Base-by-base conservation (phyloP, 495 filamentous ascomycete genomes). In the Emericellopsis terricola region DNA sequence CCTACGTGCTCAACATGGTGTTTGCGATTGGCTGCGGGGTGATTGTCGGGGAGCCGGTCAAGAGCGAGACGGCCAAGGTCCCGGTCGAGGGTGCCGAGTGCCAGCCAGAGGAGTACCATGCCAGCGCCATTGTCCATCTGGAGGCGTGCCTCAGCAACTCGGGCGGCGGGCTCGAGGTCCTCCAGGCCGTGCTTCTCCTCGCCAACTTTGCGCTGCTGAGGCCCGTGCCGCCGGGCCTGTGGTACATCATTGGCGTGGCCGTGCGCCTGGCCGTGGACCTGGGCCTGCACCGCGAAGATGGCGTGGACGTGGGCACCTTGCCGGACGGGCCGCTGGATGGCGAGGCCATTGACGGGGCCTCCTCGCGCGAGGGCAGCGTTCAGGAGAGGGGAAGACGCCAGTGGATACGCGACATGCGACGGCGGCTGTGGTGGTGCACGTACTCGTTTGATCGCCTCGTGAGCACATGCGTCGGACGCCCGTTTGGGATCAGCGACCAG, bases 161-260 rank as follows among this genome's bases (percentile, higher is more conserved):
- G 18, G 79, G 80, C 10, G 78, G 73, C 4, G 86, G 84, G 0
- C 52, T 96, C 38, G 86, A 94, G 52, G 86, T 94, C 50, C 62
- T 96, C 27, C 87, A 96, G 49, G 83, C 83, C 19, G 86, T 94
- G 5, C 59, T 96, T 32, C 59, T 96, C 21, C 60, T 96, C 29
- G 87, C 87, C 20, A 81, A 82, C 27, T 93, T 94, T 62, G 87
- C 87, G 2, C 56, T 96, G 27, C 62, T 96, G 40, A 65, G 87
- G 41, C 87, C 87, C 2, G 82, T 96, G 31, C 81, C 87, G 3
- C 87, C 87, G 0, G 87, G 87, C 29, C 57, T 96, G 18, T 96
- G 87, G 87, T 96, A 96, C 50, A 96, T 96, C 34, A 78, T 91
- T 32, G 87, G 87, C 9, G 85, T 94, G 19, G 87, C 87, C 2